Base-by-base conservation (phyloP, 2,329 filamentous ascomycete genomes). In the Cytospora schulzeri region DNA sequence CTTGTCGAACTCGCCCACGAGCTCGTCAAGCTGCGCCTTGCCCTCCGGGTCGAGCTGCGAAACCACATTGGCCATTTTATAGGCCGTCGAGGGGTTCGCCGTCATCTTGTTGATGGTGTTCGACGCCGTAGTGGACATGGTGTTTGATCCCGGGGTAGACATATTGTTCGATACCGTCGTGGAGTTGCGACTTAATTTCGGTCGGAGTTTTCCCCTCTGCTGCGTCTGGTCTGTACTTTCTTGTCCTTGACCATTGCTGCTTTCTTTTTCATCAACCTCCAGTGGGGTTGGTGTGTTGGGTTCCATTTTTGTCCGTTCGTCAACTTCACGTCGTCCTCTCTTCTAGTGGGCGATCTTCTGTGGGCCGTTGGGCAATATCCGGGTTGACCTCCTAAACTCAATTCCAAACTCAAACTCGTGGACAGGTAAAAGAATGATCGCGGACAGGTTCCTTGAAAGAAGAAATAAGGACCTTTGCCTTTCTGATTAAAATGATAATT, bases 1-100 rank as follows among this genome's bases (percentile, higher is more conserved):
- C 26, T 55, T 62, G 5, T 62, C 62, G n/a, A 64, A 61, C 15
- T 57, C 41, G 17, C 45, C 31, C 12, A 60, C 54, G 4, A 66
- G 65, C 0, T 61, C 57, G 24, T 59, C 45, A 15, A 66, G 53
- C 9, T 62, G 57, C 5, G 31, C 62, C 48, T 55, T 26, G 19
- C 65, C 65, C 22, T 64, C 51, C 1, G 57, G 51, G 17, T 66
- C 62, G 29, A 66, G 57, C 38, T 64, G 65, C 8, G 35, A 31
- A 35, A 64, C 24, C 7, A 66, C 57, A n/a, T n/a, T 35, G 19
- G 59, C 41, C 38, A 66, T 56, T 29, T 61, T 56, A 1, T 60
- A 38, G 12, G 57, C 54, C 1, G 31, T 66, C 24, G 64, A 51
- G 1, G 57, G 62, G 54, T 62, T 58, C n/a, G 50, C 62, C 0